Evolutionary conservation across 805 yeast genomes (phyloP).

Genomic region (Tetrapisispora pingtungensis): DNA sequence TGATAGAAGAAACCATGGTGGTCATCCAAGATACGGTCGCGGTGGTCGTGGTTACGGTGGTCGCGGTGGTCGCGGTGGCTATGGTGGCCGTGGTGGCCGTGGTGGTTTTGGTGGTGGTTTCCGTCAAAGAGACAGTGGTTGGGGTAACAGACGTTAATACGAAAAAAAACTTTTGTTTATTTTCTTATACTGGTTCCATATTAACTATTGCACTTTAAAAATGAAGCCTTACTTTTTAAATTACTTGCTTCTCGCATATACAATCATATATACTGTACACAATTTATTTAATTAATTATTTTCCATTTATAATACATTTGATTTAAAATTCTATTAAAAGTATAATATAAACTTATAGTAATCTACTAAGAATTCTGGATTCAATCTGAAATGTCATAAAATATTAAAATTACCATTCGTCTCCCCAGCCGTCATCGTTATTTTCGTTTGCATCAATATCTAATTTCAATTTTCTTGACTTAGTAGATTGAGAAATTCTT

Average conservation of each 20-base stretch:
- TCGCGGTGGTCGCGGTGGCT: conserved; percentile 40
- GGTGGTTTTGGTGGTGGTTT: conserved; percentile 26
- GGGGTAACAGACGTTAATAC: conserved; percentile 18
- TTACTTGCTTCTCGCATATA: background rate
- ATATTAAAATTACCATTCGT: conserved; percentile 4
- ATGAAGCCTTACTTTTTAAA: too few species aligned
- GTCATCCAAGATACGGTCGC: conserved; percentile 48
- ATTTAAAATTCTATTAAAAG: too few species aligned
- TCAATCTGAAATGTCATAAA: too few species aligned
- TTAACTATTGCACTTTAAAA: background rate
- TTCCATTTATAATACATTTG: background rate
- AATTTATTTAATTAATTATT: too few species aligned
- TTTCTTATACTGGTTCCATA: background rate
- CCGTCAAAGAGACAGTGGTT: conserved; percentile 30
- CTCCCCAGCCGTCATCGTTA: conserved; percentile 10
- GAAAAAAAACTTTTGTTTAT: background rate
- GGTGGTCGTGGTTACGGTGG: conserved; percentile 44
- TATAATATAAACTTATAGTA: too few species aligned
- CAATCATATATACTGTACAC: background rate
- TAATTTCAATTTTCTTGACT: background rate
- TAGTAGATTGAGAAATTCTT: background rate
- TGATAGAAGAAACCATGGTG: conserved; percentile 59
- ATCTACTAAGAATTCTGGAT: too few species aligned
- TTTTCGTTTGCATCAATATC: conserved; percentile 2
- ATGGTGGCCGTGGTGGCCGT: conserved; percentile 29